A percentile compares a stretch with the other conserved stretches of the same genome.
These are phyloP conservation scores for Heracleum sosnowskyi DNA, from an alignment of 129 eudicot genomes.

Conservation along the genomic window DNA sequence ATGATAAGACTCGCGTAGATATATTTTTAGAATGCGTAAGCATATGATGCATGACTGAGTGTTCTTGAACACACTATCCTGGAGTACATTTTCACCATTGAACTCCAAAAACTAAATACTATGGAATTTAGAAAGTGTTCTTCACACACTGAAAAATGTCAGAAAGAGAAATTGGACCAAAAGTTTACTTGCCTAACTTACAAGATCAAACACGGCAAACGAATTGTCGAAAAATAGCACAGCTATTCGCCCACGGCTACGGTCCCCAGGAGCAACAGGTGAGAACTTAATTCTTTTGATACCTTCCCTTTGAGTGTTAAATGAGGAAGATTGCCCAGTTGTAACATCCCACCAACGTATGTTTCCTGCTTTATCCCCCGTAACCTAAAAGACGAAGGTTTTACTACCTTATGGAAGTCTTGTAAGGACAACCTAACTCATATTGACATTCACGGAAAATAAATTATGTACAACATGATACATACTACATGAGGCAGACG, in stretches of 20 bases:
- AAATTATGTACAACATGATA: neutral
- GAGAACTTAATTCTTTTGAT: conserved; percentile 92
- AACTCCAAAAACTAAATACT: neutral
- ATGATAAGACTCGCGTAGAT: neutral
- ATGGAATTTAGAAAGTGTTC: neutral
- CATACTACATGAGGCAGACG: conserved; percentile 97
- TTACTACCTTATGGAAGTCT: conserved; percentile 17
- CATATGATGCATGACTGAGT: neutral
- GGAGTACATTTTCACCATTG: neutral
- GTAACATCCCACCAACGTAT: conserved; percentile 99
- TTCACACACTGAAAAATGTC: neutral
- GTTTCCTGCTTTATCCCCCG: conserved; percentile 96
- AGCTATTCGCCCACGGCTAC: conserved; percentile 95
- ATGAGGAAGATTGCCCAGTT: conserved; percentile 95
- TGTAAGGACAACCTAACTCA: conserved; percentile 6
- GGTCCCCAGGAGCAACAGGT: conserved; percentile 96
- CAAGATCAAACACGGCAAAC: conserved; percentile 92
- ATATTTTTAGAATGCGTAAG: neutral
- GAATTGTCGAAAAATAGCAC: conserved; percentile 90
- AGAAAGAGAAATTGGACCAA: conserved; percentile 11
- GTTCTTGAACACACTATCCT: neutral
- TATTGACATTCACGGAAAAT: neutral
- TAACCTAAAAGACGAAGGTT: conserved; percentile 52
- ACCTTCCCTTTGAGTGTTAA: conserved; percentile 92
- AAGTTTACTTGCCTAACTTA: conserved; percentile 35